Base-by-base conservation (phyloP, 2,329 filamentous ascomycete genomes). In the Aspergillus calidoustus region DNA sequence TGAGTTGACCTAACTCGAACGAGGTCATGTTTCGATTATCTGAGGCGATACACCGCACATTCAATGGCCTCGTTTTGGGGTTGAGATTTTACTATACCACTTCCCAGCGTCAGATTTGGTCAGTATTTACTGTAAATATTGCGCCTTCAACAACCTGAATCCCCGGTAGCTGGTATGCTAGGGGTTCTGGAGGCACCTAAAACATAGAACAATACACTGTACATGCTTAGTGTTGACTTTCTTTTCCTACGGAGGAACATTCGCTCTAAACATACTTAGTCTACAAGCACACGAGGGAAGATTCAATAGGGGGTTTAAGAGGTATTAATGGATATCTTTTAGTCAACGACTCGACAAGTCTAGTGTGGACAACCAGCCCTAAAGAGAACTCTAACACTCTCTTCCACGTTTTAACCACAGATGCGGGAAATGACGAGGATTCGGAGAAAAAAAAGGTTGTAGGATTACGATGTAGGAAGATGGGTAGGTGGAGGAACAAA, bases 121-220 rank as follows among this genome's bases (percentile, higher is more conserved):
- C 38, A 47, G 23, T 22, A 52, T 8, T 23, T 59, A 15, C 34
- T 60, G 44, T 54, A 54, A 23, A 54, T 52, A 48, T 28, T 44
- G 28, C 38, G n/a, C 22, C 54, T 59, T 57, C 13, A 25, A 22
- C 44, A 3, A 53, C 25, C 19, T 19, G 19, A 19, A 19, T 2
- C 7, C 50, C 58, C 50, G 49, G 46, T 57, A 64, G 62, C 62
- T 57, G 62, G 59, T 49, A 54, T 64, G 49, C 34, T 46, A 30
- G 55, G 59, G 43, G 30, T 53, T 19, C 43, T n/a, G 4, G 23
- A 61, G 34, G 57, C 22, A 53, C 41, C 13, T 2, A 53, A 44
- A 15, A 57, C 28, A 54, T 30, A 34, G 41, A 52, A 51, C 53
- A 46, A 61, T 30, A 46, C 44, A 44, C 15, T 38, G 25, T 56